These are phyloP conservation scores for Groenewaldozyma salmanticensis DNA, from an alignment of 805 yeast species.

Conservation along the genomic window DNA sequence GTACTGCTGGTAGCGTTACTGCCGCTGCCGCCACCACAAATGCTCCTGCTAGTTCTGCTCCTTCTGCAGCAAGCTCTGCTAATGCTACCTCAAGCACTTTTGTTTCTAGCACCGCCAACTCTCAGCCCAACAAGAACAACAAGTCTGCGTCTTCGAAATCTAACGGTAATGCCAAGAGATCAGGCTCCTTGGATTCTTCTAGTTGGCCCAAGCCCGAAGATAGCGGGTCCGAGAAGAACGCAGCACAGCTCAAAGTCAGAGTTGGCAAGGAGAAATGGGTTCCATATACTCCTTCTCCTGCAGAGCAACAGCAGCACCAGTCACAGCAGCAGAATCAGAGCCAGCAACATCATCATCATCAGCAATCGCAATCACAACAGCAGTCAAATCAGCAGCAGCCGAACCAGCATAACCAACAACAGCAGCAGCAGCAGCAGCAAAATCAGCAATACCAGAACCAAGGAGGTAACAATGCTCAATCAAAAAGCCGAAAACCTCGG, in stretches of 20 bases:
- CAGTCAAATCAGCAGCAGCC: neutral
- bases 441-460: conserved; percentile 2
- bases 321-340: conserved; percentile 5
- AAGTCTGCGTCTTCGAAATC: neutral
- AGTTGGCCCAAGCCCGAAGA: conserved; percentile 21
- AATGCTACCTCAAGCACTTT: conserved; percentile 2
- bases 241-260: conserved; percentile 8
- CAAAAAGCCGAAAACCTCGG: neutral
- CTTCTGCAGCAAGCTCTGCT: conserved; percentile 5
- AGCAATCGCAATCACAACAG: conserved; percentile 1
- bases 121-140: conserved; percentile 1
- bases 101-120: conserved; percentile 3
- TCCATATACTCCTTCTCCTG: conserved; percentile 45
- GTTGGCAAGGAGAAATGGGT: conserved; percentile 61
- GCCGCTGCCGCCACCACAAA: conserved; percentile 7
- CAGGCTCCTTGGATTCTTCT: conserved; percentile 13
- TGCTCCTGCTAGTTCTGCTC: neutral
- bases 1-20: conserved; percentile 5
- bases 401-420: neutral
- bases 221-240: conserved; percentile 14
- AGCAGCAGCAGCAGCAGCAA: neutral
- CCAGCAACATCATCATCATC: neutral
- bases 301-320: neutral
- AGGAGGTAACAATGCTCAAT: neutral
- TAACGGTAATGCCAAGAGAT: conserved; percentile 1